Evolutionary conservation across 352 stramenopile species (phyloP).

Genomic region (Elongisporangium senticosum): DNA sequence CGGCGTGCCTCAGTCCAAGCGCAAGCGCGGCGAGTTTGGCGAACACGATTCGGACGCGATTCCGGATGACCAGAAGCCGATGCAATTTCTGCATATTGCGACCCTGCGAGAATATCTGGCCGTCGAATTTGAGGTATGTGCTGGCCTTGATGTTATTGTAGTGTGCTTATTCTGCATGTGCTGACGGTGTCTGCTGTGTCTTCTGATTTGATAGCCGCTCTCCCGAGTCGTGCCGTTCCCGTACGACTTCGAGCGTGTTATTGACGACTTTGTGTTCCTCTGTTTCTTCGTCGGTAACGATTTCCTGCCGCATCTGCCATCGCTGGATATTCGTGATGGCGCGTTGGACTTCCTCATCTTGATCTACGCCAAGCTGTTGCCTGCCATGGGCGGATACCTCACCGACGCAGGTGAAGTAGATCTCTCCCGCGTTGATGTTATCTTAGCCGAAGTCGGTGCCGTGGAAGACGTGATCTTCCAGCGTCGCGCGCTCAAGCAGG

Average conservation of each 20-base stretch:
- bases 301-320: slow-evolving; percentile 98
- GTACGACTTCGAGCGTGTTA: slow-evolving; percentile 96
- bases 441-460: slow-evolving; percentile 93
- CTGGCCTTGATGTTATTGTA: not conserved
- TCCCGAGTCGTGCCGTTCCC: slow-evolving; percentile 83
- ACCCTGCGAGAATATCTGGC: slow-evolving; percentile 93
- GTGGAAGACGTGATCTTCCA: slow-evolving; percentile 97
- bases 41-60: slow-evolving; percentile 74
- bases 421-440: slow-evolving; percentile 93
- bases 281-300: slow-evolving; percentile 99
- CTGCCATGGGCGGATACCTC: slow-evolving; percentile 91
- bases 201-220: slow-evolving; percentile 27
- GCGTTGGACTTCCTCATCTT: slow-evolving; percentile 97
- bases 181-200: not conserved
- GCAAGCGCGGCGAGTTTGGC: slow-evolving; percentile 80
- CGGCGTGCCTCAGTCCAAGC: slow-evolving; percentile 58
- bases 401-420: slow-evolving; percentile 94
- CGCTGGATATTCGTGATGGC: slow-evolving; percentile 98
- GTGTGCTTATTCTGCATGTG: not conserved
- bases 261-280: slow-evolving; percentile 99
- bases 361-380: slow-evolving; percentile 91
- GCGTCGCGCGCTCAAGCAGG: slow-evolving; percentile 76
- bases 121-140: slow-evolving; percentile 87
- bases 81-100: slow-evolving; percentile 92
- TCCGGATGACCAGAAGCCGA: slow-evolving; percentile 85